phyloP scores from a whole-genome alignment of 345 rosid species.

The Streptanthus diversifolius region DNA sequence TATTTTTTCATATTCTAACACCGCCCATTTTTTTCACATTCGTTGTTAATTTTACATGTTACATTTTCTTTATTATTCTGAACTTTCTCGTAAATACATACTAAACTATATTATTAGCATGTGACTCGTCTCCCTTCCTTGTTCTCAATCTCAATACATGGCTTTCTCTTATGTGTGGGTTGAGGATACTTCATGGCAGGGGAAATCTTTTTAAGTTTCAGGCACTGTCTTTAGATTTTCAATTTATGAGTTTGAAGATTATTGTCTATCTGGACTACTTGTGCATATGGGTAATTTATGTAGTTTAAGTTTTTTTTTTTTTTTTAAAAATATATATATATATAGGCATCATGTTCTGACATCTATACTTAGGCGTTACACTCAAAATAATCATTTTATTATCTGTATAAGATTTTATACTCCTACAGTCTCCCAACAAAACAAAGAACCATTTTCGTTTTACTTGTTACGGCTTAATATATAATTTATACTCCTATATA shows the following conservation, averaged over 20 bases:
- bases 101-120: not conserved
- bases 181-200: slow-evolving; percentile 22
- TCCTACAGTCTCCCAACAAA: not conserved
- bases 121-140: slow-evolving; percentile 11
- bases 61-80: not conserved
- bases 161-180: slow-evolving; percentile 2
- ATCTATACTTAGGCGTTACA: not conserved
- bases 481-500: too few relatives aligned
- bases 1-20: not conserved
- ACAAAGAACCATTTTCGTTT: not conserved
- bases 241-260: not conserved
- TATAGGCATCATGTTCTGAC: not conserved
- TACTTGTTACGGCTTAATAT: too few relatives aligned
- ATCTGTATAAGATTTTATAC: not conserved
- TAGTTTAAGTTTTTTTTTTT: not conserved
- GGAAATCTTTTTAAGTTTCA: slow-evolving; percentile 19
- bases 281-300: not conserved
- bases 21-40: not conserved
- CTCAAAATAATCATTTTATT: not conserved
- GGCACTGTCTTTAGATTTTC: not conserved
- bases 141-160: not conserved
- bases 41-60: slow-evolving; percentile 5
- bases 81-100: not conserved
- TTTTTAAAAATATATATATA: not conserved
- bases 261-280: not conserved